Base-by-base conservation (phyloP, 129 eudicot species). In the Heracleum sosnowskyi region DNA sequence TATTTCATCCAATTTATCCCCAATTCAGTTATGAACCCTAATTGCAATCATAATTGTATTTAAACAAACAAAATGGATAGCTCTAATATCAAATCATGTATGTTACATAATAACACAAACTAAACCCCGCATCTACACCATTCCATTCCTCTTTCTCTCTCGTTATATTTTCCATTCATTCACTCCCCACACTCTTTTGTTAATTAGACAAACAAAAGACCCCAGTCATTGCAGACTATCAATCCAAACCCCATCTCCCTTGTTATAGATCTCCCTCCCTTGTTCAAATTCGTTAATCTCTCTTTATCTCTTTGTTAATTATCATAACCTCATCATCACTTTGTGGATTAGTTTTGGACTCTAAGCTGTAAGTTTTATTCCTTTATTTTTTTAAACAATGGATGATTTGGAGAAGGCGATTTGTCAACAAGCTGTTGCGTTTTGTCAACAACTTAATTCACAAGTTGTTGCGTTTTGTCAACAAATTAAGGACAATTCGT, bases 381-480 rank as follows among this genome's bases (percentile, higher is more conserved):
- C 1, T 68, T 29, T 72, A 76, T 78, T 83, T 82, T 80, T 77
- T 47, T 71, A 3, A 51, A 22, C 49, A 34, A 96, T 96, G 99
- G 97, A 92, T 80, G 96, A 92, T 84, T 87, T 96, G 42, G 99
- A 96, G 74, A 96, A 87, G 84, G 99, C 99, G 15, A 87, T 96
- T 66, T 51, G 81, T 87, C 74, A 83, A 93, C n/a, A n/a, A n/a
- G n/a, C n/a, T n/a, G n/a, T n/a, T n/a, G n/a, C n/a, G n/a, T n/a
- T n/a, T n/a, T n/a, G n/a, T 73, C 75, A 92, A 11, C 83, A 31
- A 33, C 79, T 91, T 69, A 96, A 92, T 68, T 85, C 90, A 36
- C 97, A 96, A 57, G 99, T 97, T 20, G 66, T 82, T 57, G 88
- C 90, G 5, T 96, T 72, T 66, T 87, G 96, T 84, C 97, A 92